Percentiles rank a stretch among this genome's conserved stretches.
phyloP scores from a whole-genome alignment of 1,139 yeast species.

The Arxiozyma heterogenica region DNA sequence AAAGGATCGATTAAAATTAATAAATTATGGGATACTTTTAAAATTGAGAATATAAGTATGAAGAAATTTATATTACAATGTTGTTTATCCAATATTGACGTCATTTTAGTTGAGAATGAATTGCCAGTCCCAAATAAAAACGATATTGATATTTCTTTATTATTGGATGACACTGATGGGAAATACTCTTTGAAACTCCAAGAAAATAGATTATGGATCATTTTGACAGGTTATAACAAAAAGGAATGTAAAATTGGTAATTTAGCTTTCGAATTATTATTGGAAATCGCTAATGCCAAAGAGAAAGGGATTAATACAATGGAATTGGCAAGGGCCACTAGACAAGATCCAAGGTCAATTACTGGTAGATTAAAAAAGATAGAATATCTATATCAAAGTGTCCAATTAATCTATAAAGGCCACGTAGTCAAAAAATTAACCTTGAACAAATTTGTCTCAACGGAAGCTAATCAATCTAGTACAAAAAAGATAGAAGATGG shows the following conservation, averaged over 20 bases:
- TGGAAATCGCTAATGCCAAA: slow-evolving; percentile 46
- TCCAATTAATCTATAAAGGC: slow-evolving; percentile 35
- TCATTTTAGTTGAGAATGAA: not conserved
- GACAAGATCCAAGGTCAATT: slow-evolving; percentile 65
- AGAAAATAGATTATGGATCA: slow-evolving; percentile 36
- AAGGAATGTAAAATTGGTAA: slow-evolving; percentile 37
- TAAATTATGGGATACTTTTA: slow-evolving; percentile 2
- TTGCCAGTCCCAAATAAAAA: not conserved
- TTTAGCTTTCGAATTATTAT: slow-evolving; percentile 37
- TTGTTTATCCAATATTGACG: slow-evolving; percentile 3
- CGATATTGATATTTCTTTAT: not conserved
- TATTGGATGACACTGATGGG: not conserved
- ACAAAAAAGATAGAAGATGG: slow-evolving; percentile 2
- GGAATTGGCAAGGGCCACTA: slow-evolving; percentile 45
- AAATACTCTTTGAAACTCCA: not conserved
- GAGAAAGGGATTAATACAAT: slow-evolving; percentile 50
- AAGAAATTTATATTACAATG: slow-evolving; percentile 6
- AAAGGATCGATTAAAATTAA: slow-evolving; percentile 16
- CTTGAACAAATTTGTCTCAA: slow-evolving; percentile 36
- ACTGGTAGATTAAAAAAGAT: slow-evolving; percentile 52
- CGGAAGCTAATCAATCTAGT: not conserved
- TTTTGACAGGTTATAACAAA: slow-evolving; percentile 36
- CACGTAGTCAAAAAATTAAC: slow-evolving; percentile 45
- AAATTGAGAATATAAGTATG: not conserved
- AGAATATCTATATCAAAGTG: slow-evolving; percentile 40